Base-by-base conservation (phyloP, 805 yeast genomes). In the Ogataea salicorniae region DNA sequence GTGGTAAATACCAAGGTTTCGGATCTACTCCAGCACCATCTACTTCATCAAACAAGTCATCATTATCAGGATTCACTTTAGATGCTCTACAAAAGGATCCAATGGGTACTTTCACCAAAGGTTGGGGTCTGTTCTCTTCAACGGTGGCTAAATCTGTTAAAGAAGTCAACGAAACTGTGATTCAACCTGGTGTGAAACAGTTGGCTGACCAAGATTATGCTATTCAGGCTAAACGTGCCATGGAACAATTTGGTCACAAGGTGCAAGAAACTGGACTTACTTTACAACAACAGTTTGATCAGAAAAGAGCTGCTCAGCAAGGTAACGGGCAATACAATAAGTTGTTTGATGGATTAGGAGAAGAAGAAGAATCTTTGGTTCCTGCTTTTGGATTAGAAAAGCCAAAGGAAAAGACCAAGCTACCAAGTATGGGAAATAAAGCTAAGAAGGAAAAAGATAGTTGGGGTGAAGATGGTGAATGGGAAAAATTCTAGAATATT, bases 171-270 rank as follows among this genome's bases (percentile, higher is more conserved):
- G 95, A 91, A 59, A 69, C 82, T 8, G 96, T 90, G 44, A 90
- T 94, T 55, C 88, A 87, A 63, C 99, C 99, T n/a, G 81, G 94
- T 41, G 76, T 89, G 63, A 82, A 81, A 61, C 90, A 86, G 60
- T 74, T 94, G 56, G 79, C 83, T 36, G 89, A 83, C 51, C 80
- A 87, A 52, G 98, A 94, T 49, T 66, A 87, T 39, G 81, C 95
- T 22, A 72, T 69, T 46, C 95, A 89, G 61, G 94, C 98, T 5
- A 81, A 78, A 53, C 80, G 89, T 56, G 98, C 98, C n/a, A 87
- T 95, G 78, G 84, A 88, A 49, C 97, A 94, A 72, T 94, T 92
- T 70, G 97, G 97, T 42, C 95, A 87, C 63, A 89, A 83, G 61
- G 86, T 92, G 71, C 95, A 87, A 64, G 95, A 90, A 56, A 88